Base-by-base conservation (phyloP, 495 filamentous ascomycete genomes). In the Aspergillus saccharolyticus region DNA sequence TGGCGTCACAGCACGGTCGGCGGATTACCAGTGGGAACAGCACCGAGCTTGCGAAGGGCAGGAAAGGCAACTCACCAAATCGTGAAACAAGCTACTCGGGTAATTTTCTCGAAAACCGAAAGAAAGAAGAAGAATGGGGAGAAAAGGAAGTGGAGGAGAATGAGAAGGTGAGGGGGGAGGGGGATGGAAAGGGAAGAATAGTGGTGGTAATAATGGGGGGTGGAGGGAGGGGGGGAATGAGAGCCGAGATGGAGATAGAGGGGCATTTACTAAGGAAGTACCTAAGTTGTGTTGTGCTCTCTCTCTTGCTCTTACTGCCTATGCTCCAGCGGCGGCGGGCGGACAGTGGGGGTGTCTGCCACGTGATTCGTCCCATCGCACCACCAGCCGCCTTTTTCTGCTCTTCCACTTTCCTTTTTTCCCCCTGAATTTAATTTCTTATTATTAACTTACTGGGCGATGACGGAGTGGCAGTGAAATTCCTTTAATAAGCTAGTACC, bases 261-360 rank as follows among this genome's bases (percentile, higher is more conserved):
- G 67, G 68, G 68, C 67, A 67, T 64, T 68, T 69, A 61, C 66
- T 70, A n/a, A n/a, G n/a, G n/a, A n/a, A n/a, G n/a, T n/a, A n/a
- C n/a, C n/a, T n/a, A n/a, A n/a, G n/a, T n/a, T n/a, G n/a, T 65
- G 68, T 70, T 69, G 71, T 68, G 71, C 59, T 62, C 18, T n/a
- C n/a, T n/a, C n/a, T n/a, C n/a, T n/a, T n/a, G n/a, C n/a, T n/a
- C n/a, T n/a, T n/a, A n/a, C n/a, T n/a, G n/a, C n/a, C n/a, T 60
- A 66, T 65, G 70, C 66, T 67, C 64, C 70, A 67, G 68, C 64
- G 66, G 65, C 66, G 66, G 69, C 65, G 67, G 67, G 59, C 70
- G 68, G 69, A 39, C 69, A 67, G 70, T 72, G 68, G 67, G 60
- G 70, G 55, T 19, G 62, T 51, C 57, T 50, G 48, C 62, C 73